Evolutionary conservation across 2,329 filamentous ascomycete species (phyloP).

Genomic region (Diaporthe eres): DNA sequence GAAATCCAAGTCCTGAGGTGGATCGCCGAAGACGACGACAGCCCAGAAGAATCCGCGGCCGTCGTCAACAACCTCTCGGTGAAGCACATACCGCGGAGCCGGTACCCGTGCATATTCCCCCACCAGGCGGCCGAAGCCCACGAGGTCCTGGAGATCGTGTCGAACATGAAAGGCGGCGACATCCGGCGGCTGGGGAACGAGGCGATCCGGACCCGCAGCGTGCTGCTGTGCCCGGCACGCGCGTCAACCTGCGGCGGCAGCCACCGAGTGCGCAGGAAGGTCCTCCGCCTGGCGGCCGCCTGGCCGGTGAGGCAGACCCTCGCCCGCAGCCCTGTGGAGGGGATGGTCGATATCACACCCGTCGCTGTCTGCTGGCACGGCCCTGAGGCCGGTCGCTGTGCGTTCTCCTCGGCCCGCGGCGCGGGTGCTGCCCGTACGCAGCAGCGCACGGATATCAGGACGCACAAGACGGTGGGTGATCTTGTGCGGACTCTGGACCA

Average conservation of each 20-base stretch:
- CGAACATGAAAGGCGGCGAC: background rate
- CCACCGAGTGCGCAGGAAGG: background rate
- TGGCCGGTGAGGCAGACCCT: slow-evolving; percentile 11
- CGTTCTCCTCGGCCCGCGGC: background rate
- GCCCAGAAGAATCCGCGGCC: background rate
- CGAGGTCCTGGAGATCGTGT: background rate
- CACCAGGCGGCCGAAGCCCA: background rate
- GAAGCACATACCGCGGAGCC: background rate
- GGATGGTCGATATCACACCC: background rate
- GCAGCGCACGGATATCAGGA: background rate
- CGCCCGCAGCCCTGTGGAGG: background rate
- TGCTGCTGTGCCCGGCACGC: background rate
- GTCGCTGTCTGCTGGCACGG: background rate
- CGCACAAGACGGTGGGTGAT: slow-evolving; percentile 1
- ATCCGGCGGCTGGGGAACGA: background rate
- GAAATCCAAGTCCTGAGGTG: slow-evolving; percentile 9
- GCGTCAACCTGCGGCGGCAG: background rate
- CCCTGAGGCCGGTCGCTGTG: background rate
- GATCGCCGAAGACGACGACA: background rate
- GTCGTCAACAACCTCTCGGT: background rate
- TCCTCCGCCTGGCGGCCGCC: background rate
- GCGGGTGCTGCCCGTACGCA: background rate
- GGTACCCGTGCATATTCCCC: background rate
- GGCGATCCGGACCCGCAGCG: background rate
- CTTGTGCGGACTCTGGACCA: background rate